Percentiles rank a stretch among this genome's conserved stretches.
Evolutionary conservation across 225 moss, liverwort and hornwort species (phyloP).

Genomic region (Antitrichia curtipendula): DNA sequence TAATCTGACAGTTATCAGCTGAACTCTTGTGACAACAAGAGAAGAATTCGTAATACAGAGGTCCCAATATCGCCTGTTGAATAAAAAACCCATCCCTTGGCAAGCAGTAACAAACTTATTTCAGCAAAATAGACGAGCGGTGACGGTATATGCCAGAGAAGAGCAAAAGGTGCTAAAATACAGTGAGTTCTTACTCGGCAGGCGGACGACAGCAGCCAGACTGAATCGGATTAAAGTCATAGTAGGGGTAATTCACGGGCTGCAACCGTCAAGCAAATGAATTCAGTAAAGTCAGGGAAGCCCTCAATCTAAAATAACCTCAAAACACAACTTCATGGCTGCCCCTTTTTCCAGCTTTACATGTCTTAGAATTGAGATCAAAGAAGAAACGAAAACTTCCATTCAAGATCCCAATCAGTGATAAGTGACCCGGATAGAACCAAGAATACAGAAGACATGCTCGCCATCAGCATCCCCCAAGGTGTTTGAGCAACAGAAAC

Average conservation of each 20-base stretch:
- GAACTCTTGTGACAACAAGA: too few relatives aligned
- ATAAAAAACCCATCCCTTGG: background rate
- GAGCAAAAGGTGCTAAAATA: background rate
- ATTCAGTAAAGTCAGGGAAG: background rate
- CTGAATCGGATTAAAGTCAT: slow-evolving; percentile 16
- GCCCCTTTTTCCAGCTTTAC: background rate
- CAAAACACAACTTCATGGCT: background rate
- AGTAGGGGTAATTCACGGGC: slow-evolving; percentile 16
- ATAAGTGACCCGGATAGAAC: background rate
- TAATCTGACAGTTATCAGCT: background rate
- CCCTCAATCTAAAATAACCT: background rate
- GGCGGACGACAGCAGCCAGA: slow-evolving; percentile 53
- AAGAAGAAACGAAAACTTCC: background rate
- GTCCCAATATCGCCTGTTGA: background rate
- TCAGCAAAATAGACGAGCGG: background rate
- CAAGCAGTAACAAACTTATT: background rate
- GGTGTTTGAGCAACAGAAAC: background rate
- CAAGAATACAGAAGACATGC: background rate
- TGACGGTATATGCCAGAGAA: background rate
- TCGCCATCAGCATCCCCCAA: background rate
- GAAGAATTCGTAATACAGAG: background rate
- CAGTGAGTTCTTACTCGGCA: slow-evolving; percentile 18
- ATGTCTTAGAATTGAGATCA: background rate
- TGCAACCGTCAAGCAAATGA: background rate
- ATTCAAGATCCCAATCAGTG: background rate